phyloP scores from a whole-genome alignment of 805 yeast species.

The Scheffersomyces coipomensis region DNA sequence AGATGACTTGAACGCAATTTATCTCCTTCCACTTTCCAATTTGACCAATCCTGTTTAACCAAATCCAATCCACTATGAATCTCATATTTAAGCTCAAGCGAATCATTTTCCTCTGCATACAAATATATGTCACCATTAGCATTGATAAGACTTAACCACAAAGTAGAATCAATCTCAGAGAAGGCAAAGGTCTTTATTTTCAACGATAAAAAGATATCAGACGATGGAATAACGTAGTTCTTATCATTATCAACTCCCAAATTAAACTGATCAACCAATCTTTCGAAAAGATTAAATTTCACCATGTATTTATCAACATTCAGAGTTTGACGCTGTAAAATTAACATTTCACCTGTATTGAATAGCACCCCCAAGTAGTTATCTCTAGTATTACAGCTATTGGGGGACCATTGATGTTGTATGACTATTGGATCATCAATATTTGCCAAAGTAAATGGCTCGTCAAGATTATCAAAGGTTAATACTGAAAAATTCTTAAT shows the following conservation, averaged over 20 bases:
- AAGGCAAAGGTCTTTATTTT: slow-evolving; percentile 28
- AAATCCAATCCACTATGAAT: neutral
- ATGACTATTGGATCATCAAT: slow-evolving; percentile 32
- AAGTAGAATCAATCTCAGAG: neutral
- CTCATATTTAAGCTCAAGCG: neutral
- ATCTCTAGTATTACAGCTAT: slow-evolving; percentile 19
- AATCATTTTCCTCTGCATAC: neutral
- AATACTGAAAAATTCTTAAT: slow-evolving; percentile 26
- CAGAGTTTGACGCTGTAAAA: slow-evolving; percentile 25
- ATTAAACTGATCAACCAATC: slow-evolving; percentile 19
- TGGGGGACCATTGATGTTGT: slow-evolving; percentile 34
- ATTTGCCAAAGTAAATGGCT: slow-evolving; percentile 26
- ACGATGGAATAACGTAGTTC: slow-evolving; percentile 18
- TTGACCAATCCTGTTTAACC: slow-evolving; percentile 12
- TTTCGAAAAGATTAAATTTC: slow-evolving; percentile 23
- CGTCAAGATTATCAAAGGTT: slow-evolving; percentile 23
- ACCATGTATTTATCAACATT: slow-evolving; percentile 22
- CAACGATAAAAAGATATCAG: slow-evolving; percentile 18
- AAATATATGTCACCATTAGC: neutral
- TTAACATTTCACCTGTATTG: slow-evolving; percentile 37
- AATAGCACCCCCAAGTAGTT: slow-evolving; percentile 31
- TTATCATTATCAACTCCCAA: slow-evolving; percentile 13
- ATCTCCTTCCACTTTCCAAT: slow-evolving; percentile 3
- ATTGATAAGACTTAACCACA: neutral
- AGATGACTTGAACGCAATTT: neutral